Evolutionary conservation across 1,139 yeast genomes (phyloP).

Genomic region (Suhomyces bolitotheri): DNA sequence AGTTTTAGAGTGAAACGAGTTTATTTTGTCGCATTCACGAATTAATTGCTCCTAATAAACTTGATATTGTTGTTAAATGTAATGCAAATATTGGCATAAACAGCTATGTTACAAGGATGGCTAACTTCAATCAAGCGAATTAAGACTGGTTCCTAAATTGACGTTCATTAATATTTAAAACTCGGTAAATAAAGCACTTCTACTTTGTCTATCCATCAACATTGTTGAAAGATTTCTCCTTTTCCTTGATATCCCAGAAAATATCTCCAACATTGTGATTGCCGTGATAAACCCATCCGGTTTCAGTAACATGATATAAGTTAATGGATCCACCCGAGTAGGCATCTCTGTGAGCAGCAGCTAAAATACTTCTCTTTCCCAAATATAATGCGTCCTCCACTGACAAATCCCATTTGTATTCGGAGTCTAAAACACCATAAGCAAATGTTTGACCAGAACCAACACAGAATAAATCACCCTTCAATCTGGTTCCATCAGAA

Average conservation of each 20-base stretch:
- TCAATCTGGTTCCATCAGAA: constrained; percentile 93
- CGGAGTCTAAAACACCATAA: constrained; percentile 96
- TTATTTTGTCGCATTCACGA: too few relatives aligned
- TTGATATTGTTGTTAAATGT: neutral
- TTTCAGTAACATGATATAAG: constrained; percentile 86
- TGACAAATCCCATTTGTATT: constrained; percentile 82
- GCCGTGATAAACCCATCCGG: constrained; percentile 96
- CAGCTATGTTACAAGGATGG: neutral
- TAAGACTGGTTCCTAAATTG: too few relatives aligned
- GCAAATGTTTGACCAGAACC: constrained; percentile 99
- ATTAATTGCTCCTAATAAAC: too few relatives aligned
- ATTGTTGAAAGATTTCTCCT: constrained; percentile 88
- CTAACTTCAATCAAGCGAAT: too few relatives aligned
- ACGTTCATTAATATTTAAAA: neutral
- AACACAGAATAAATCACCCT: constrained; percentile 94
- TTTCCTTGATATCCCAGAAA: constrained; percentile 88
- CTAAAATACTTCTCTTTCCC: constrained; percentile 94
- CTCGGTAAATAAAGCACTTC: neutral
- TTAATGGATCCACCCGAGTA: constrained; percentile 97
- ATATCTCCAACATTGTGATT: constrained; percentile 89
- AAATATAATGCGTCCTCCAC: constrained; percentile 92
- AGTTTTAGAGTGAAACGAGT: too few relatives aligned
- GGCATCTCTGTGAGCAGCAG: constrained; percentile 98
- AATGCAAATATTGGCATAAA: neutral
- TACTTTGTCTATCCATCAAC: constrained; percentile 67